Base-by-base conservation (phyloP, 805 yeast genomes). In the Wickerhamiella siamensis region DNA sequence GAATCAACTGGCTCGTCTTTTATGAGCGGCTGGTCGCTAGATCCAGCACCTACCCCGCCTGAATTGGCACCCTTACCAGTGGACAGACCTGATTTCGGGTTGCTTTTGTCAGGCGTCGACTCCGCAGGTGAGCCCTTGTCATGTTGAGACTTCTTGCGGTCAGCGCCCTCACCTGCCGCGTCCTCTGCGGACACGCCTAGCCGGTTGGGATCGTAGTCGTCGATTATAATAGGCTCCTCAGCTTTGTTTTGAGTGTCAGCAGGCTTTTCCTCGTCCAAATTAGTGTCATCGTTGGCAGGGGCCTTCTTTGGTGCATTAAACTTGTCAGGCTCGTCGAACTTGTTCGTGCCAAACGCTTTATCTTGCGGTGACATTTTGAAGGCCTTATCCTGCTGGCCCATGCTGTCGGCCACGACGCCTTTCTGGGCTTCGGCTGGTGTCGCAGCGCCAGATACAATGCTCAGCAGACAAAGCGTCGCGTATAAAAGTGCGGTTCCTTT, bases 121-220 rank as follows among this genome's bases (percentile, higher is more conserved):
- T 41, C 38, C n/a, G 38, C 33, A 18, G 38, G 27, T 6, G 42
- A 12, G 31, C 17, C 29, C 33, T 37, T 32, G n/a, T 22, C 42
- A 3, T 33, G 31, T 26, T 36, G 37, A n/a, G 41, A 32, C 24
- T 43, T 38, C 21, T 41, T 39, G 16, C 40, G 46, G 10, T 31
- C 44, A 31, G 45, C 46, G 9, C 8, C 8, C 10, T 36, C 38
- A 3, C 19, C 15, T 4, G 31, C 53, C n/a, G 52, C 48, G 34
- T 50, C 52, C 26, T 40, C 46, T 3, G 52, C 51, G 9, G 53
- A 36, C 16, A 52, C 57, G n/a, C 63, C 63, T 16, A 59, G 45
- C 20, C 60, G 52, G 36, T 48, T 53, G 10, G 64, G 63, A 43
- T 60, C 62, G 41, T 59, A 61, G 43, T 61, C 65, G 44, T 58